phyloP scores from a whole-genome alignment of 2,329 filamentous ascomycete species.

The Dactylonectria macrodidyma region DNA sequence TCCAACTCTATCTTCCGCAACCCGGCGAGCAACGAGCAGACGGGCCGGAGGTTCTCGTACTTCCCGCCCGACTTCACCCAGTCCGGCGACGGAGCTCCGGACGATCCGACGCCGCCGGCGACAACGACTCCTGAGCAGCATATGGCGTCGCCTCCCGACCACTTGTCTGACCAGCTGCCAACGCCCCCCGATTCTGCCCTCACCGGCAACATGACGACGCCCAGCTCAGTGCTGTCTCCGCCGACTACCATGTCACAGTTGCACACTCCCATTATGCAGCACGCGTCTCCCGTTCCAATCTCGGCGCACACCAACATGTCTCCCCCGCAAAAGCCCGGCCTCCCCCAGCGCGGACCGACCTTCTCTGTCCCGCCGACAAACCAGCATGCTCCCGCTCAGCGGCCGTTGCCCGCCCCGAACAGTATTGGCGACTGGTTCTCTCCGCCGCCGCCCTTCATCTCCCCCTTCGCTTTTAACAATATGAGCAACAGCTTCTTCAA shows the following conservation, averaged over 20 bases:
- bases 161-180: constrained; percentile 55
- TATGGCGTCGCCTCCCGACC: constrained; percentile 48
- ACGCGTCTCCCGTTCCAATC: constrained; percentile 47
- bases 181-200: constrained; percentile 62
- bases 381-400: constrained; percentile 58
- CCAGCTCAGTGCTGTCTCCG: constrained; percentile 57
- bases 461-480: constrained; percentile 65
- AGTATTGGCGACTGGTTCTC: constrained; percentile 68
- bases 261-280: constrained; percentile 47
- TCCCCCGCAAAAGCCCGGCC: constrained; percentile 48
- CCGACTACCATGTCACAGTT: constrained; percentile 52
- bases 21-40: constrained; percentile 67
- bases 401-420: constrained; percentile 58
- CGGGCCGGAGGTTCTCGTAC: constrained; percentile 73
- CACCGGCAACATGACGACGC: constrained; percentile 48
- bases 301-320: constrained; percentile 51
- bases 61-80: constrained; percentile 71
- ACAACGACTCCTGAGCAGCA: constrained; percentile 48
- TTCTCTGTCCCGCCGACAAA: constrained; percentile 59
- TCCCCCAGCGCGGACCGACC: constrained; percentile 48
- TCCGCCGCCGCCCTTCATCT: constrained; percentile 66
- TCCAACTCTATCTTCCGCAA: constrained; percentile 78
- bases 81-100: constrained; percentile 50
- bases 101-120: constrained; percentile 55
- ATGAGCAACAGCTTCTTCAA: constrained; percentile 61